These are phyloP conservation scores for Agrostemma githago DNA, from an alignment of 148 eudicot species.

Conservation along the genomic window DNA sequence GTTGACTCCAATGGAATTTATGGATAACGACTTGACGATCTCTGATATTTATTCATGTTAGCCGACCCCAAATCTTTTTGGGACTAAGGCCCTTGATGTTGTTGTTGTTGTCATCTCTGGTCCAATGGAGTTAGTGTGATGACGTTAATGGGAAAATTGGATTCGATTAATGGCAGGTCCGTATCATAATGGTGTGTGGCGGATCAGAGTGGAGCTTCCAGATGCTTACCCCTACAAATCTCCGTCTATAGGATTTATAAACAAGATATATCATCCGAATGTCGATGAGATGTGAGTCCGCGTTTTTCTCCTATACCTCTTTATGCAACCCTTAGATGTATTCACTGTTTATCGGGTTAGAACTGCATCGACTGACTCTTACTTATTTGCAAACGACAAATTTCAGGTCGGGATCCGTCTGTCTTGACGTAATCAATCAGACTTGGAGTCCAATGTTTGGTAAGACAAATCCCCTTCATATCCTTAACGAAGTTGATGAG, in stretches of 20 bases:
- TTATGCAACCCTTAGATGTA: neutral
- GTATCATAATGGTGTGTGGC: slow-evolving; percentile 92
- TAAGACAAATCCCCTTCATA: slow-evolving; percentile 23
- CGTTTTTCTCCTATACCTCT: neutral
- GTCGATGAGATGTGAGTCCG: slow-evolving; percentile 79
- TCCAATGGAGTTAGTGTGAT: neutral
- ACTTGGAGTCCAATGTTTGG: slow-evolving; percentile 98
- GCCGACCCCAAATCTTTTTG: too few relatives aligned
- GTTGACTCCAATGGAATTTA: too few relatives aligned
- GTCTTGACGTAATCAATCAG: slow-evolving; percentile 88
- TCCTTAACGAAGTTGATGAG: neutral
- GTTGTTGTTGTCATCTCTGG: slow-evolving; percentile 5
- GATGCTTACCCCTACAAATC: slow-evolving; percentile 96
- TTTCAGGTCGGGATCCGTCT: slow-evolving; percentile 91
- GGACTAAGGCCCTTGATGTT: too few relatives aligned
- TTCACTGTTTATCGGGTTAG: neutral
- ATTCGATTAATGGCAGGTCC: slow-evolving; percentile 49
- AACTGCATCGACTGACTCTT: neutral
- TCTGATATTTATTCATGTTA: too few relatives aligned
- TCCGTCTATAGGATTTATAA: slow-evolving; percentile 80
- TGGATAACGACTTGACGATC: too few relatives aligned
- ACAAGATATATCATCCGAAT: slow-evolving; percentile 93
- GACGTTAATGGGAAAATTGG: neutral
- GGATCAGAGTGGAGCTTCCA: slow-evolving; percentile 79
- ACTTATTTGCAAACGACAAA: neutral